Base-by-base conservation (phyloP, 768 basidiomycete species). In the Calvatia gigantea region DNA sequence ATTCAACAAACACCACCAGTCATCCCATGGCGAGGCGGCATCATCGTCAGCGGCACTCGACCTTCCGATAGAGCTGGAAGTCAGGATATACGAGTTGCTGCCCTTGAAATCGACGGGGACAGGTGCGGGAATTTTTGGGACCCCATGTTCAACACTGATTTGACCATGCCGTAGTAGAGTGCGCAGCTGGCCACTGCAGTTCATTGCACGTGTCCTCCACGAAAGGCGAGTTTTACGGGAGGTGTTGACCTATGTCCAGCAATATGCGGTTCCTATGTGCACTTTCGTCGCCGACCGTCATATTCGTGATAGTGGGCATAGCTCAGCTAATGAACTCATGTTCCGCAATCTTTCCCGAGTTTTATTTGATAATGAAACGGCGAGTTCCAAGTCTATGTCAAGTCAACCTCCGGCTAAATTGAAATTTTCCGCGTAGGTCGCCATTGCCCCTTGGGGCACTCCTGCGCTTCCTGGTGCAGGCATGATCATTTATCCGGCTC, bases 41-140 rank as follows among this genome's bases (percentile, higher is more conserved):
- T 87, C 63, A 64, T 79, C 58, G 74, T 83, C 42, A 74, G 75
- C 61, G 77, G 80, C 59, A 73, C 77, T 71, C 65, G 78, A 56
- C 58, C 72, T 60, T 73, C 76, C 60, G 77, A 80, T 63, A 73
- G 72, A 61, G 71, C 69, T 58, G 74, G 72, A 62, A 76, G 68
- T 60, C 81, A 82, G 63, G 76, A 79, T 57, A 74, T 86, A 47
- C 74, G 70, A 50, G 81, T 85, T 61, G 83, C 83, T 27, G 84
- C 83, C 23, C 83, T 84, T 39, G 85, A 87, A 71, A 85, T 82
- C 31, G 85, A 85, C 64, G 84, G 85, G n/a, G 82, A 86, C 62
- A 83, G 77, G 85, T 87, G 74, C 66, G 83, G 76, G 44, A 37
- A 42, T 54, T 52, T 51, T 33, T 41, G 60, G 43, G 37, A 39